Evolutionary conservation across 1,284 basidiomycete species (phyloP).

Genomic region (Porogramme epimiltina): DNA sequence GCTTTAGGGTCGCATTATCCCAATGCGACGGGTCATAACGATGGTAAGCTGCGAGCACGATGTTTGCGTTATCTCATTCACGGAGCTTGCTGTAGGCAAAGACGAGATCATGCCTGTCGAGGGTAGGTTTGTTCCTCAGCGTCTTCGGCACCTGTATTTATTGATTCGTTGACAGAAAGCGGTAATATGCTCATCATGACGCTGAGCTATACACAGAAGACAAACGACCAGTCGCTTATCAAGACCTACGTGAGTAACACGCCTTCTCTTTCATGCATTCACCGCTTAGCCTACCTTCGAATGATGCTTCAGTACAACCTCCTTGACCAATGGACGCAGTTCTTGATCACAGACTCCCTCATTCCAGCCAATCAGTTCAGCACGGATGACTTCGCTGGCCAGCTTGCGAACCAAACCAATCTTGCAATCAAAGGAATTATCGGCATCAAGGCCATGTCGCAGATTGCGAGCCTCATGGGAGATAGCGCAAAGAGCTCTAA

Average conservation of each 20-base stretch:
- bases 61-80: too few species aligned
- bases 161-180: slow-evolving; percentile 45
- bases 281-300: neutral
- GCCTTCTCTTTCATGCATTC: neutral
- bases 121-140: slow-evolving; percentile 33
- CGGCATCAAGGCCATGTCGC: slow-evolving; percentile 70
- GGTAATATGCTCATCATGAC: slow-evolving; percentile 80
- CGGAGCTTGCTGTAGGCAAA: slow-evolving; percentile 35
- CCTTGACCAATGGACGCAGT: slow-evolving; percentile 74
- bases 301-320: slow-evolving; percentile 51
- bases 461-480: slow-evolving; percentile 55
- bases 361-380: slow-evolving; percentile 64
- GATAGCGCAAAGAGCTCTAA: slow-evolving; percentile 49
- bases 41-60: slow-evolving; percentile 35
- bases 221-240: slow-evolving; percentile 56
- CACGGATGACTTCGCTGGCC: slow-evolving; percentile 74
- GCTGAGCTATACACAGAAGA: slow-evolving; percentile 65
- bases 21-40: slow-evolving; percentile 57
- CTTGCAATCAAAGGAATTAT: slow-evolving; percentile 79
- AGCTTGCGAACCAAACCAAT: slow-evolving; percentile 76
- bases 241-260: slow-evolving; percentile 48
- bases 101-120: slow-evolving; percentile 67
- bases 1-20: slow-evolving; percentile 48
- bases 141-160: neutral
- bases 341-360: slow-evolving; percentile 66